Conservation (phyloP, 371 early-diverging fungal genomes). For the Saksenaea oblongispora region DNA sequence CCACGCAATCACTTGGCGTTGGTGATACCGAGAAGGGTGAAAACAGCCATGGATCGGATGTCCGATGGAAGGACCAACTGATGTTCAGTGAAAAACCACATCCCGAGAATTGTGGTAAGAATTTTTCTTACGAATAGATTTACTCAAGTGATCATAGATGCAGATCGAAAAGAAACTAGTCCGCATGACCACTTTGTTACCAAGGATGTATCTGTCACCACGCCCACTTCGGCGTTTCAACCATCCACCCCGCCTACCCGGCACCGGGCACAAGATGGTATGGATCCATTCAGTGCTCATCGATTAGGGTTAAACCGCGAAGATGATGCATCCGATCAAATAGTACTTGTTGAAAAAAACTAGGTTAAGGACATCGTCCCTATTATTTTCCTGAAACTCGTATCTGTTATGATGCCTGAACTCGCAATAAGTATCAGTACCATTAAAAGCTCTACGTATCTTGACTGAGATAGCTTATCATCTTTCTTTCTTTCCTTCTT, state of each 20-base stretch:
- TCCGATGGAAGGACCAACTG: conserved; percentile 11
- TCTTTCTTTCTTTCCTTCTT: too few relatives aligned
- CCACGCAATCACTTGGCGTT: neutral
- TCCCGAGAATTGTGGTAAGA: neutral
- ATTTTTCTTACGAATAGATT: neutral
- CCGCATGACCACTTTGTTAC: neutral
- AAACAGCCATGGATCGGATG: conserved; percentile 5
- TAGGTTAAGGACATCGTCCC: neutral
- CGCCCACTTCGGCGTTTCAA: neutral
- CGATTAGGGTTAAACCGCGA: conserved; percentile 12
- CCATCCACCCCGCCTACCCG: conserved; percentile 1
- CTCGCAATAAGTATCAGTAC: too few relatives aligned
- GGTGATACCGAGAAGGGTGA: conserved; percentile 7
- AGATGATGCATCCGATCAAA: conserved; percentile 7
- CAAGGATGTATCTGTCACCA: neutral
- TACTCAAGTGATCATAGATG: neutral
- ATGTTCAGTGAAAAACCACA: neutral
- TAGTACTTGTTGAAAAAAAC: neutral
- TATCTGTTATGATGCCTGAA: too few relatives aligned
- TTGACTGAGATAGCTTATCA: too few relatives aligned
- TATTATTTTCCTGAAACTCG: too few relatives aligned
- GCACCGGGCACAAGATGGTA: conserved; percentile 32
- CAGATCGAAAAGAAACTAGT: neutral
- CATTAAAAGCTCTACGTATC: too few relatives aligned
- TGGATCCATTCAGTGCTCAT: conserved; percentile 22